These are phyloP conservation scores for Phaffia tasmanica DNA, from an alignment of 768 basidiomycete genomes.

Conservation along the genomic window DNA sequence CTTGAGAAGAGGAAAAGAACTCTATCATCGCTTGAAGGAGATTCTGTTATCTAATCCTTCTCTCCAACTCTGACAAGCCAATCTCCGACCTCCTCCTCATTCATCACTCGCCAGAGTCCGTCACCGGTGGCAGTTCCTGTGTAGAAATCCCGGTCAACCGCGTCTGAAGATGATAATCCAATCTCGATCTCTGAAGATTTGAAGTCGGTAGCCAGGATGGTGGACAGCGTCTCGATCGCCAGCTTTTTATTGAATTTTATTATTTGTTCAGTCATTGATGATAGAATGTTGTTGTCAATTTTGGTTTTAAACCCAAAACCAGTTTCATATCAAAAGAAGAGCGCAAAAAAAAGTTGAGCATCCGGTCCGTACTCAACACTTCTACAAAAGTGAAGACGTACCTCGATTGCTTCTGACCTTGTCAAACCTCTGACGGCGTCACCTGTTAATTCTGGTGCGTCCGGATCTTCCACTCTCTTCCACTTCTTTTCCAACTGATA, in stretches of 20 bases:
- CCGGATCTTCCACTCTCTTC: slow-evolving; percentile 82
- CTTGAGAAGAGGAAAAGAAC: too few species aligned
- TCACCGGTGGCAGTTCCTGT: slow-evolving; percentile 27
- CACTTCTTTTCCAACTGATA: slow-evolving; percentile 83
- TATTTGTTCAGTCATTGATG: neutral
- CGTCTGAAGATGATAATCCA: slow-evolving; percentile 63
- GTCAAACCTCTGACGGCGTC: slow-evolving; percentile 49
- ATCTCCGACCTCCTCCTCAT: slow-evolving; percentile 39
- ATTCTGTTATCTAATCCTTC: slow-evolving; percentile 35
- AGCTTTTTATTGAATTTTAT: slow-evolving; percentile 44
- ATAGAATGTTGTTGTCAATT: slow-evolving; percentile 10
- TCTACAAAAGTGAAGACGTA: slow-evolving; percentile 37
- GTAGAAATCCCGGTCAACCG: neutral
- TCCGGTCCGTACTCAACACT: too few species aligned
- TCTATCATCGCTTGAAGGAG: too few species aligned
- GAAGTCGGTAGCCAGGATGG: slow-evolving; percentile 89
- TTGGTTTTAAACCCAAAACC: neutral
- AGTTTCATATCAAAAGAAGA: too few species aligned
- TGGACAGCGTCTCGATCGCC: slow-evolving; percentile 88
- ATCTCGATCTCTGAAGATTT: slow-evolving; percentile 94
- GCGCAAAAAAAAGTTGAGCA: too few species aligned
- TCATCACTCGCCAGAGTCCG: slow-evolving; percentile 39
- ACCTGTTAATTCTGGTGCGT: slow-evolving; percentile 31
- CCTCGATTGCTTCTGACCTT: slow-evolving; percentile 79
- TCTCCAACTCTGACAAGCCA: slow-evolving; percentile 40